These are phyloP conservation scores for Prosopis cineraria DNA, from an alignment of 306 rosid species.

Conservation along the genomic window DNA sequence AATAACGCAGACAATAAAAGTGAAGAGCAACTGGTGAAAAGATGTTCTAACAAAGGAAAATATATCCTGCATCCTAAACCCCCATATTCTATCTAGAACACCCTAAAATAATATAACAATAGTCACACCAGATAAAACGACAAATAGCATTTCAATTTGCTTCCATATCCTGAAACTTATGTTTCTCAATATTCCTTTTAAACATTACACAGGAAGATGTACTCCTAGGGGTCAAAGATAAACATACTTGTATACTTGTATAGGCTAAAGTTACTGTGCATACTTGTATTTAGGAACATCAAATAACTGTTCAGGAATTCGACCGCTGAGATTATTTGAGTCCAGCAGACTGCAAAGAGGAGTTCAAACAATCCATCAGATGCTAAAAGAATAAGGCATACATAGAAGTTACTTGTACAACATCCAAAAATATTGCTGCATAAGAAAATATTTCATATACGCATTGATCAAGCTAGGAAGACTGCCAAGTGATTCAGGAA, in stretches of 20 bases:
- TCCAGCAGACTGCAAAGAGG: constrained; percentile 73
- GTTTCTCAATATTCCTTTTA: background rate
- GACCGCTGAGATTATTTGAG: constrained; percentile 73
- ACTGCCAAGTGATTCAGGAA: constrained; percentile 78
- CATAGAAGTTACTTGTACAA: constrained; percentile 6
- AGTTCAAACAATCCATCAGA: constrained; percentile 46
- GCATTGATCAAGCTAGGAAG: constrained; percentile 63
- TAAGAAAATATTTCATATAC: constrained; percentile 55
- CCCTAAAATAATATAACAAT: background rate
- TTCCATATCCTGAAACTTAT: background rate
- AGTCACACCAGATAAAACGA: background rate
- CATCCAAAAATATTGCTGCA: constrained; percentile 35
- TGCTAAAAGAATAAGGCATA: constrained; percentile 24
- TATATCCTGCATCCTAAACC: background rate
- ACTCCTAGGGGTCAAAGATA: constrained; percentile 13
- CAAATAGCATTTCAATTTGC: background rate
- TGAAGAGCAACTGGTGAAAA: background rate
- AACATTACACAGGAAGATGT: background rate
- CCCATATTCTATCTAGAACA: background rate
- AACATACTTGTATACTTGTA: too few relatives aligned
- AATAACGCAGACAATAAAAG: constrained; percentile 33
- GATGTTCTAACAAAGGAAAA: background rate
- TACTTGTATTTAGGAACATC: constrained; percentile 80
- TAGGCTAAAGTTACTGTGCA: constrained; percentile 42
- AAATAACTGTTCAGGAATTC: constrained; percentile 69